Percentiles rank a stretch among this genome's conserved stretches.
phyloP scores from a whole-genome alignment of 164 flowering plant genomes.

The Sedum album region DNA sequence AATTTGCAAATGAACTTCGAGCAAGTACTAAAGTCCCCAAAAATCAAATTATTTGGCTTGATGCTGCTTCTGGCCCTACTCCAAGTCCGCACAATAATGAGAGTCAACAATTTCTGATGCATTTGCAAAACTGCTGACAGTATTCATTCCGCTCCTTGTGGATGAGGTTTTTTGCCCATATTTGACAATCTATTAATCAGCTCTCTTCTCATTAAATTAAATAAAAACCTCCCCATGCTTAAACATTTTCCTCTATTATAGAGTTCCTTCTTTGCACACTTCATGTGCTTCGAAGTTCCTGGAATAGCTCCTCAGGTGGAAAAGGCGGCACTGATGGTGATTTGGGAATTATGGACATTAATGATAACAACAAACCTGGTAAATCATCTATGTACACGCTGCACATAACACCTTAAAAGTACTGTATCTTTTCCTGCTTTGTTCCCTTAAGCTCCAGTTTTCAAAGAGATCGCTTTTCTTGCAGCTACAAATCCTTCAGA shows the following conservation, averaged over 20 bases:
- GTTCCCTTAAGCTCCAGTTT: not conserved
- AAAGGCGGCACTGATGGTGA: conserved; percentile 53
- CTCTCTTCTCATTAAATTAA: not conserved
- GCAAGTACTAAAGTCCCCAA: conserved; percentile 92
- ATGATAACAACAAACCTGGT: conserved; percentile 78
- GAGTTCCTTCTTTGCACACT: conserved; percentile 98
- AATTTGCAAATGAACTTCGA: conserved; percentile 98
- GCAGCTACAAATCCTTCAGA: conserved; percentile 63
- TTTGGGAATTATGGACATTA: conserved; percentile 87
- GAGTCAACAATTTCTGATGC: conserved; percentile 88
- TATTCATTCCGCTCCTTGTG: conserved; percentile 91
- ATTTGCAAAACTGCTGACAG: conserved; percentile 86
- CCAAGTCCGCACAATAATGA: conserved; percentile 63
- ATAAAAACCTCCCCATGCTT: not conserved
- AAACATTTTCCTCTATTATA: conserved; percentile 23
- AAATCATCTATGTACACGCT: conserved; percentile 10
- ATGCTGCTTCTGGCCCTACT: conserved; percentile 66
- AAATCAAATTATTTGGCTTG: conserved; percentile 91
- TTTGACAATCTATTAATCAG: not conserved
- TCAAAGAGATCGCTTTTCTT: conserved; percentile 9
- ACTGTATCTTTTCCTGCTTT: not conserved
- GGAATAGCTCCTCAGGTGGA: conserved; percentile 78
- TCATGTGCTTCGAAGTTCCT: conserved; percentile 99
- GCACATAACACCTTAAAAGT: not conserved
- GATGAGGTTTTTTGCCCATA: conserved; percentile 58